Conservation (phyloP, 805 yeast species). For the Suhomyces pyralidae region DNA sequence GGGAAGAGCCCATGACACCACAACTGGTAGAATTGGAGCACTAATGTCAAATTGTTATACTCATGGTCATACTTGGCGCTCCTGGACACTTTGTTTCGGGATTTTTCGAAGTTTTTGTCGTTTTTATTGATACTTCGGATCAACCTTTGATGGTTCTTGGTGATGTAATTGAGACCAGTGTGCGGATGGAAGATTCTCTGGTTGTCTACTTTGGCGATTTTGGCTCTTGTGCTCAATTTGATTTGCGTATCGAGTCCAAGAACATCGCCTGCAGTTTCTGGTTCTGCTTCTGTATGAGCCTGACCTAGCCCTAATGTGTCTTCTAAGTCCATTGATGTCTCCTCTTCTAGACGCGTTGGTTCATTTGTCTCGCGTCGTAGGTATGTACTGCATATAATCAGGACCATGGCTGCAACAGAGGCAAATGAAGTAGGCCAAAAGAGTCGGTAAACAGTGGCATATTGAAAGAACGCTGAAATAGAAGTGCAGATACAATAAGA, state of each 20-base stretch:
- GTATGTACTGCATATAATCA: background rate
- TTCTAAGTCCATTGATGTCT: slow-evolving; percentile 2
- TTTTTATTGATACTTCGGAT: slow-evolving; percentile 22
- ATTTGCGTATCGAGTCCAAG: slow-evolving; percentile 37
- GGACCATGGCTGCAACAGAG: too few relatives aligned
- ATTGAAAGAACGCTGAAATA: too few relatives aligned
- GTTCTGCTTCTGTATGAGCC: background rate
- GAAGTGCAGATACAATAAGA: too few relatives aligned
- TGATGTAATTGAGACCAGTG: slow-evolving; percentile 33
- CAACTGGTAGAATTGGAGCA: slow-evolving; percentile 41
- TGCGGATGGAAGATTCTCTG: slow-evolving; percentile 32
- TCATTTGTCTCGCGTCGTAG: background rate
- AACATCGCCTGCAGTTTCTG: slow-evolving; percentile 16
- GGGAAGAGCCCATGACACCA: slow-evolving; percentile 59
- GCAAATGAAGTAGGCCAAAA: too few relatives aligned
- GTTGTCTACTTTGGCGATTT: slow-evolving; percentile 38
- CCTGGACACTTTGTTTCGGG: slow-evolving; percentile 7
- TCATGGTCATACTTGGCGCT: slow-evolving; percentile 27
- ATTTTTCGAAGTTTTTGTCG: slow-evolving; percentile 22
- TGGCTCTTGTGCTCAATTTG: slow-evolving; percentile 29
- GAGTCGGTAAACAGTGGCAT: too few relatives aligned
- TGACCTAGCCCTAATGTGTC: slow-evolving; percentile 1
- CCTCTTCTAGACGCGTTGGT: background rate
- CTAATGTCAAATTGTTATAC: slow-evolving; percentile 30
- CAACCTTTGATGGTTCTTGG: slow-evolving; percentile 28